Percentiles rank a stretch among this genome's conserved stretches.
Conservation (phyloP, 768 basidiomycete species). For the Amanita pseudoporphyria region DNA sequence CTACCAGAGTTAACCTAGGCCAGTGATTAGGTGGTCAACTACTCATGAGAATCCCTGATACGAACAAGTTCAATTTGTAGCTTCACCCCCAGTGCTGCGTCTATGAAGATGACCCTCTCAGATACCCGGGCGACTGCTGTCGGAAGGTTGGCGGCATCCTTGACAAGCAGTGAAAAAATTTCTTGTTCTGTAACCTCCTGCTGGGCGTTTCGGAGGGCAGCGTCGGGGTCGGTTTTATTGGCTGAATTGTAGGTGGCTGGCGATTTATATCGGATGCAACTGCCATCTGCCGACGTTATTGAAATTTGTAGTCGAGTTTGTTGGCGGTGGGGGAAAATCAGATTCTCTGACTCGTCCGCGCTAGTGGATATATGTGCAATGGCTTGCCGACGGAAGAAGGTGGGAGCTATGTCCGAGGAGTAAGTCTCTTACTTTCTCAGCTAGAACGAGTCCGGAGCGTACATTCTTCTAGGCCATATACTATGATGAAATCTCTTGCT, state of each 20-base stretch:
- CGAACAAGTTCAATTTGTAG: constrained; percentile 67
- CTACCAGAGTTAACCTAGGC: constrained; percentile 25
- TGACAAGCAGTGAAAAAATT: constrained; percentile 64
- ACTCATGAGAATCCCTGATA: constrained; percentile 9
- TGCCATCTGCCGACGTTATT: constrained; percentile 25
- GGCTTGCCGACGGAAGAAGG: constrained; percentile 54
- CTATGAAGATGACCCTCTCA: constrained; percentile 67
- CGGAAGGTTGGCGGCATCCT: constrained; percentile 67
- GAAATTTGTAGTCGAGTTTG: constrained; percentile 55
- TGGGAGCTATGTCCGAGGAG: constrained; percentile 38
- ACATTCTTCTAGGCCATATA: constrained; percentile 81
- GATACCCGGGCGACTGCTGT: constrained; percentile 72
- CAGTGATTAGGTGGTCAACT: not conserved
- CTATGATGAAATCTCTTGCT: constrained; percentile 71
- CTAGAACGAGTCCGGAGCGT: constrained; percentile 17
- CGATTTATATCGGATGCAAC: constrained; percentile 23
- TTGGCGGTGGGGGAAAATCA: constrained; percentile 60
- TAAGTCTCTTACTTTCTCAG: not conserved
- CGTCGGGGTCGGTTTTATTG: constrained; percentile 34
- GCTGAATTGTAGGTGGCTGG: constrained; percentile 25
- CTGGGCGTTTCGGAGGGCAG: constrained; percentile 48
- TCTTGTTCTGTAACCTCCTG: constrained; percentile 73
- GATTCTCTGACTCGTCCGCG: constrained; percentile 28
- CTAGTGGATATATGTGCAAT: constrained; percentile 57
- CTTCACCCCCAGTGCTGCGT: constrained; percentile 63